Evolutionary conservation across 2,329 filamentous ascomycete species (phyloP), one percentile per base, ranked within the genome.

Genomic region (Biscogniauxia sp.): DNA sequence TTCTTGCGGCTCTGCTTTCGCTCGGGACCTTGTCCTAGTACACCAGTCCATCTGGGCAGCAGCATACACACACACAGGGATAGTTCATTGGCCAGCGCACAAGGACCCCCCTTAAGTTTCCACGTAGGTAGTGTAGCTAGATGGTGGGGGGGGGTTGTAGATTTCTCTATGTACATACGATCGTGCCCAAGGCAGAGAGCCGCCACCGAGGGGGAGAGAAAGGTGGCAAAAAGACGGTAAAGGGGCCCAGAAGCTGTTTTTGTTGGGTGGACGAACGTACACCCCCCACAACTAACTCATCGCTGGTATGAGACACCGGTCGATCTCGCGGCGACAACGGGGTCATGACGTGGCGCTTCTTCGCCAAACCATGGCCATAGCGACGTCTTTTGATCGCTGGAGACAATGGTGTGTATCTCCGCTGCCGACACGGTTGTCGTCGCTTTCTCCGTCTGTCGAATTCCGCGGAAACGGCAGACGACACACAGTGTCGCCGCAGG

Each of bases 291-390:
- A n/a, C n/a, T n/a, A n/a, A n/a, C 83, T 79, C 88, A 91, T 91
- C 13, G 84, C 82, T 0, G 88, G 88, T 37, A 91, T 88, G 53
- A 91, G 74, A 63, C 88, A 88, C 64, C 79, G 75, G 67, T 91
- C 88, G 56, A 90, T 89, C 75, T 90, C 19, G 77, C 80, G 60
- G 83, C 82, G 0, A 86, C 73, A 0, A 72, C 76, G 0, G 83
- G 81, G 66, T 89, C 87, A 87, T 78, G 3, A 73, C 70, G 62
- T 82, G 81, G 3, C 77, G 76, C 65, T 81, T 77, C n/a, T 61
- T 87, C 83, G 23, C 86, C 84, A 2, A 2, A 88, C 86, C 60
- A 90, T 79, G 8, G 79, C 80, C 57, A 87, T 77, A 2, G 84
- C 84, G 19, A 82, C 77, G 71, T 88, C 85, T 62, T 83, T 83